A percentile compares a stretch with the other conserved stretches of the same genome.
These are phyloP conservation scores for Holtermannia corniformis DNA, from an alignment of 768 basidiomycete genomes.

Conservation along the genomic window DNA sequence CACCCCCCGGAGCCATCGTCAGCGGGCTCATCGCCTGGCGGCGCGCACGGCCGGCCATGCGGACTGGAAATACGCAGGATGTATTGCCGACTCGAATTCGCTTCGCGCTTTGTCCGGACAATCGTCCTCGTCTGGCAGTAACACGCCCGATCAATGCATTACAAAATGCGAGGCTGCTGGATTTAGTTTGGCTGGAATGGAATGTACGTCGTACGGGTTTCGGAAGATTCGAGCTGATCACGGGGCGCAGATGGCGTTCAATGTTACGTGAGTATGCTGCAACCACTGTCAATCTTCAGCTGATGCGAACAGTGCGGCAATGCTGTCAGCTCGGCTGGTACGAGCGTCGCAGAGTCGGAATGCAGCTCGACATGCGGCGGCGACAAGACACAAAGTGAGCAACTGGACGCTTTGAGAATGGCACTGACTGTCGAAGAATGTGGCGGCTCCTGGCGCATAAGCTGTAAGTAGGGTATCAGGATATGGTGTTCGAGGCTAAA, in stretches of 20 bases:
- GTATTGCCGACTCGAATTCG: neutral
- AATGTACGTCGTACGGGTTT: constrained; percentile 14
- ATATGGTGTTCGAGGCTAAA: constrained; percentile 2
- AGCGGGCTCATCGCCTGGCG: neutral
- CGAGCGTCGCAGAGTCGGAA: neutral
- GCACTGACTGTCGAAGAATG: neutral
- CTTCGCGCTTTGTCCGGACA: neutral
- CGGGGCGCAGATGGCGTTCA: constrained; percentile 8
- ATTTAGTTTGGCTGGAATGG: constrained; percentile 17
- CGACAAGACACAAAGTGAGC: constrained; percentile 3
- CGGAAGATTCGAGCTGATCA: neutral
- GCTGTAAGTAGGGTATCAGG: constrained; percentile 1
- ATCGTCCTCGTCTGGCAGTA: neutral
- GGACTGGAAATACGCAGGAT: neutral
- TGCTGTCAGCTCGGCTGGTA: constrained; percentile 5
- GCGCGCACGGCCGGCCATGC: neutral
- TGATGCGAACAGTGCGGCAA: constrained; percentile 14
- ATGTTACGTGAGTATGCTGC: constrained; percentile 26
- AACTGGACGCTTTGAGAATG: neutral
- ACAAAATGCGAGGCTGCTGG: constrained; percentile 13
- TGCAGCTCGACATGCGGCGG: constrained; percentile 11
- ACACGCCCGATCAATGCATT: constrained; percentile 10
- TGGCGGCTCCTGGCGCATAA: constrained; percentile 6
- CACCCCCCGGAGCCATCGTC: neutral
- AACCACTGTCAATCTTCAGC: neutral